Percentiles rank a stretch among this genome's conserved stretches.
Conservation (phyloP, 495 filamentous ascomycete species). For the Penicillium turbatum region DNA sequence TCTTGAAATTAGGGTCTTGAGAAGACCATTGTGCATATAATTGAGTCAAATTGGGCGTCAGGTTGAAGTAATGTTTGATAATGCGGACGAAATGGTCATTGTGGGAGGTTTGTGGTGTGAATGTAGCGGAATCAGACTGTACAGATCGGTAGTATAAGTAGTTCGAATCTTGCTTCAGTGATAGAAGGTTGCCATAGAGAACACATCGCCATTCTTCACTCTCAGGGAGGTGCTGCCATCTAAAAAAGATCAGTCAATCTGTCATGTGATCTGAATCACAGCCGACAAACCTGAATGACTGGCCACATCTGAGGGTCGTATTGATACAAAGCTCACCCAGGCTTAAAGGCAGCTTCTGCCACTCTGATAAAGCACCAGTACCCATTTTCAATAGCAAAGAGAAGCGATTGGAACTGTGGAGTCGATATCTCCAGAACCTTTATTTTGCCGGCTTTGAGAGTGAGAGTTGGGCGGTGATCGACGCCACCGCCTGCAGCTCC, state of each 20-base stretch:
- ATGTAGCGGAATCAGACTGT: background rate
- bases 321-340: constrained; percentile 83
- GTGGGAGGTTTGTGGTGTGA: constrained; percentile 4
- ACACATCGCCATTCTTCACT: constrained; percentile 88
- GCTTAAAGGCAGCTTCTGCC: constrained; percentile 76
- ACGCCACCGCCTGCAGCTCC: constrained; percentile 14
- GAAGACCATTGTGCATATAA: constrained; percentile 87
- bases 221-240: constrained; percentile 75
- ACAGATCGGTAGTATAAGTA: constrained; percentile 73
- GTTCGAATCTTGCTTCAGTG: constrained; percentile 73
- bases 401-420: background rate
- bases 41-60: constrained; percentile 62
- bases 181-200: constrained; percentile 78
- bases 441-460: constrained; percentile 6
- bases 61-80: constrained; percentile 76
- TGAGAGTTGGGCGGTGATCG: constrained; percentile 26
- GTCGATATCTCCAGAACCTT: constrained; percentile 13
- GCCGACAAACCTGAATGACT: constrained; percentile 66
- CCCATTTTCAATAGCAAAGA: constrained; percentile 21
- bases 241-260: constrained; percentile 24
- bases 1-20: constrained; percentile 83
- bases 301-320: constrained; percentile 85
- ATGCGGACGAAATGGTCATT: constrained; percentile 64
- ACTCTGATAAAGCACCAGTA: constrained; percentile 49
- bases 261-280: background rate